Evolutionary conservation across 352 stramenopile species (phyloP).

Genomic region (Vaucheria bursata): DNA sequence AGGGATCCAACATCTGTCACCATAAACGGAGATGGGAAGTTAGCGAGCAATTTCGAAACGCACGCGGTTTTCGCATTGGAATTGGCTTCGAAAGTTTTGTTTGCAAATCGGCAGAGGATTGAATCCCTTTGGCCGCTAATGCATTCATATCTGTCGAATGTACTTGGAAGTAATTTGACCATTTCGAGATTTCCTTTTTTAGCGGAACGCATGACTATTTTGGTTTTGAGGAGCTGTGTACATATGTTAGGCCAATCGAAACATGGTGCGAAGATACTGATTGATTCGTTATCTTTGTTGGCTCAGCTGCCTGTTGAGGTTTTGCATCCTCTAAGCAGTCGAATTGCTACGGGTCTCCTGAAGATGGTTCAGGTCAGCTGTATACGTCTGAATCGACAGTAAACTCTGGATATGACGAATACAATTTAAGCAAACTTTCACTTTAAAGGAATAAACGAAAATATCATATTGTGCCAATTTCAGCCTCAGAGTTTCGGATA

Average conservation of each 20-base stretch:
- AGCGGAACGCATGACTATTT: conserved; percentile 34
- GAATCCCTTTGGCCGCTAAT: conserved; percentile 20
- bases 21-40: not conserved
- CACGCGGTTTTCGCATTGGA: conserved; percentile 37
- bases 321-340: conserved; percentile 22
- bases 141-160: conserved; percentile 19
- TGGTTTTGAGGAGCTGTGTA: conserved; percentile 30
- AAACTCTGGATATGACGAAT: no score
- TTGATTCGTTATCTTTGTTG: conserved; percentile 27
- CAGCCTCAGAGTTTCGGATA: no score
- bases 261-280: conserved; percentile 12
- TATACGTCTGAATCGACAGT: not conserved
- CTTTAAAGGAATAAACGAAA: no score
- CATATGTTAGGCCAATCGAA: conserved; percentile 34
- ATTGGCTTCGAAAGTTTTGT: conserved; percentile 23
- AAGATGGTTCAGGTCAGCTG: conserved; percentile 25
- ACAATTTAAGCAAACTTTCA: no score
- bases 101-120: conserved; percentile 35
- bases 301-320: conserved; percentile 18
- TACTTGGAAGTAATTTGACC: conserved; percentile 4
- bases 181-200: conserved; percentile 33
- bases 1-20: conserved; percentile 15
- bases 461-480: no score
- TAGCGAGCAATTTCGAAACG: conserved; percentile 27
- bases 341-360: conserved; percentile 33